These are phyloP conservation scores for Phaeolepiota aurea DNA, from an alignment of 768 basidiomycete genomes.

Conservation along the genomic window DNA sequence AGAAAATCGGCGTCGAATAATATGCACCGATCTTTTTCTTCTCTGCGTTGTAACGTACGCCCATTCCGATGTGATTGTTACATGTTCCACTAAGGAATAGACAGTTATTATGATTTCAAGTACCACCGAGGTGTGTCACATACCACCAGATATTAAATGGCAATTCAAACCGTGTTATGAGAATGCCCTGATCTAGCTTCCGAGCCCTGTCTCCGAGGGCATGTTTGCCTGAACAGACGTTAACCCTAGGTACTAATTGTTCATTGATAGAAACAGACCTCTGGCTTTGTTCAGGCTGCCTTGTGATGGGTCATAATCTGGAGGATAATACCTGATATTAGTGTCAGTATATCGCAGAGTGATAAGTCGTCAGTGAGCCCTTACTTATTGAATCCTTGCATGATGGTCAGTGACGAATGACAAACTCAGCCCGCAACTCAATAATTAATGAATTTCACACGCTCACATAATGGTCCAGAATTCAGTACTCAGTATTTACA, in stretches of 20 bases:
- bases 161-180: slow-evolving; percentile 92
- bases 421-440: not conserved
- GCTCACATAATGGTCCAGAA: not conserved
- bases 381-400: slow-evolving; percentile 45
- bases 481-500: no score
- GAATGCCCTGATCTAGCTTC: slow-evolving; percentile 92
- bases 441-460: not conserved
- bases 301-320: slow-evolving; percentile 47
- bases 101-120: slow-evolving; percentile 1
- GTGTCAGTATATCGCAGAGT: slow-evolving; percentile 2
- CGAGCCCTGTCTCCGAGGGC: slow-evolving; percentile 89
- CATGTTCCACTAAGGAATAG: slow-evolving; percentile 66
- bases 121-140: slow-evolving; percentile 10
- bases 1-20: slow-evolving; percentile 89
- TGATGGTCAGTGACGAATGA: slow-evolving; percentile 10
- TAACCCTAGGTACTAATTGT: no score
- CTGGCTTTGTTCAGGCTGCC: slow-evolving; percentile 65
- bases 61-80: slow-evolving; percentile 96
- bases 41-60: slow-evolving; percentile 99
- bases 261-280: no score
- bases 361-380: slow-evolving; percentile 1
- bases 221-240: slow-evolving; percentile 86
- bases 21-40: slow-evolving; percentile 96
- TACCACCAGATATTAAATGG: slow-evolving; percentile 98
- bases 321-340: slow-evolving; percentile 35